Conservation (phyloP, 306 rosid species). For the Hylodesmum podocarpum region DNA sequence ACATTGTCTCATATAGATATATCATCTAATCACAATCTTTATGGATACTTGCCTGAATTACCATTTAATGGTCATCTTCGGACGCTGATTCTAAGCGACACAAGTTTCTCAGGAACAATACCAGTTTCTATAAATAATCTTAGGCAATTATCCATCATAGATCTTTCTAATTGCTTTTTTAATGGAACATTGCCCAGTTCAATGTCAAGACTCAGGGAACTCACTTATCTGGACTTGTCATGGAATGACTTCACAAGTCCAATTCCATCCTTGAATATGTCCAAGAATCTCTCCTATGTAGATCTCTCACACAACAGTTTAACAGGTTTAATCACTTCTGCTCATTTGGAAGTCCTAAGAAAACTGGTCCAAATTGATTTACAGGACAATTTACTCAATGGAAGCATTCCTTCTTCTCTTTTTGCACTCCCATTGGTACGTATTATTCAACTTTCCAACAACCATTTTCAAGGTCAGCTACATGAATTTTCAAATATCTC, state of each 20-base stretch:
- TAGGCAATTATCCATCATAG: background rate
- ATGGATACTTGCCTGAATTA: conserved; percentile 35
- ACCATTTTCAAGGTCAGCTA: conserved; percentile 24
- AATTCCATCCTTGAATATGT: conserved; percentile 27
- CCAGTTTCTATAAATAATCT: conserved; percentile 24
- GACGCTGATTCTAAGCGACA: background rate
- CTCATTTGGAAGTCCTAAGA: conserved; percentile 4
- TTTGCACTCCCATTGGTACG: conserved; percentile 25
- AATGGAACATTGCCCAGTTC: conserved; percentile 20
- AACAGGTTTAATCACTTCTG: background rate
- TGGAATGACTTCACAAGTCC: background rate
- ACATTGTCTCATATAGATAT: conserved; percentile 20
- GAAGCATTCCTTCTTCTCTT: conserved; percentile 27
- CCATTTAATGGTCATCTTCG: background rate
- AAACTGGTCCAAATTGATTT: background rate
- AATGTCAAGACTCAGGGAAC: conserved; percentile 19
- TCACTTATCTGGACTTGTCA: conserved; percentile 1
- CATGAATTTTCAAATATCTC: background rate
- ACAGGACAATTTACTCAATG: conserved; percentile 4
- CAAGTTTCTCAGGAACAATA: conserved; percentile 17
- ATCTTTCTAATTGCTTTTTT: conserved; percentile 17
- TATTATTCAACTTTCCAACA: background rate
- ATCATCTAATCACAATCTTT: background rate
- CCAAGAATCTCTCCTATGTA: conserved; percentile 10
- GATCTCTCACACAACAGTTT: conserved; percentile 26